These are phyloP conservation scores for Cudoniella acicularis DNA, from an alignment of 495 filamentous ascomycete species.

Conservation along the genomic window DNA sequence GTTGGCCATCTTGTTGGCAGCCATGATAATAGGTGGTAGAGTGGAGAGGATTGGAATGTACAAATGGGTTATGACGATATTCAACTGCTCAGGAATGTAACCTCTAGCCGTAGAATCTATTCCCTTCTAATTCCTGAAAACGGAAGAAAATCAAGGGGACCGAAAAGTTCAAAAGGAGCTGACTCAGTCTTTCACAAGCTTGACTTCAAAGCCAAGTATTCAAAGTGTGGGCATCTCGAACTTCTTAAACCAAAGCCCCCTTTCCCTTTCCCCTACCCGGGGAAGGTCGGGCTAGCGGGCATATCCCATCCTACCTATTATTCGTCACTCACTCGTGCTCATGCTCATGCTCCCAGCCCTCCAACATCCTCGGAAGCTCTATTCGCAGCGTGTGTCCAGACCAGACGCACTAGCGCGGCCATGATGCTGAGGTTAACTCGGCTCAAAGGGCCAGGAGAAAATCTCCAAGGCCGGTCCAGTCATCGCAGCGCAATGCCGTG, in stretches of 20 bases:
- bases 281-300: constrained; percentile 13
- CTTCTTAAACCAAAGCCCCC: too few relatives aligned
- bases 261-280: background rate
- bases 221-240: too few relatives aligned
- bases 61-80: background rate
- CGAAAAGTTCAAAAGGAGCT: background rate
- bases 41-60: constrained; percentile 11
- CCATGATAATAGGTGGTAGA: constrained; percentile 34
- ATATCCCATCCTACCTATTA: background rate
- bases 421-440: background rate
- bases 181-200: constrained; percentile 13
- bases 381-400: background rate
- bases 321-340: too few relatives aligned
- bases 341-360: too few relatives aligned
- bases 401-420: background rate
- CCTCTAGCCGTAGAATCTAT: background rate
- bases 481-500: background rate
- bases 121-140: background rate
- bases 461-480: too few relatives aligned
- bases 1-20: constrained; percentile 51
- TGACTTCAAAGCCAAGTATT: background rate
- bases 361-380: background rate
- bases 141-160: background rate
- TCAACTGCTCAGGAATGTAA: background rate
- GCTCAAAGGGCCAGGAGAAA: background rate